A percentile compares a stretch with the other conserved stretches of the same genome.
phyloP scores from a whole-genome alignment of 345 rosid genomes.

The Raphanus sativus region DNA sequence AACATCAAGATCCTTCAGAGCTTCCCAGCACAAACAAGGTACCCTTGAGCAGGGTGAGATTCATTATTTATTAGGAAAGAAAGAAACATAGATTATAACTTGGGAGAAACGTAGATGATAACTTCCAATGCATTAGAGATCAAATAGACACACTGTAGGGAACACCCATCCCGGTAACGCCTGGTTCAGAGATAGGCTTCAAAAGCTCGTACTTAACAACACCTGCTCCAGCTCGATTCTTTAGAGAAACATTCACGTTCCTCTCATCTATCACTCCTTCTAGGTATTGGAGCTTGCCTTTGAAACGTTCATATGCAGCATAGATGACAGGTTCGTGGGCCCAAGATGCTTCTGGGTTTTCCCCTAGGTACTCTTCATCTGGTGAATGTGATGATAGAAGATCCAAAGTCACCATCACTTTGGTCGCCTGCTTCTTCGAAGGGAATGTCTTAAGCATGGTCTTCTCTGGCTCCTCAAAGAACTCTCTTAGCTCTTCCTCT shows the following conservation, averaged over 20 bases:
- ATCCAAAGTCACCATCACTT: slow-evolving; percentile 38
- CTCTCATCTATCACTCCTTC: neutral
- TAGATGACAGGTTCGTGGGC: slow-evolving; percentile 14
- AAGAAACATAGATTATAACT: neutral
- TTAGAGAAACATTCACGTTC: slow-evolving; percentile 20
- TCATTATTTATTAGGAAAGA: neutral
- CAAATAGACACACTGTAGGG: slow-evolving; percentile 35
- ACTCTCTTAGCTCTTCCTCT: neutral
- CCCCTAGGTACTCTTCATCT: slow-evolving; percentile 41
- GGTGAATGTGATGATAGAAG: slow-evolving; percentile 38
- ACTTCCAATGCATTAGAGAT: neutral
- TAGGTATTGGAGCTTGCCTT: slow-evolving; percentile 19
- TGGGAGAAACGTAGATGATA: neutral
- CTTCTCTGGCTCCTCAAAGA: slow-evolving; percentile 29
- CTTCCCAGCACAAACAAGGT: neutral
- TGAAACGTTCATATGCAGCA: slow-evolving; percentile 34
- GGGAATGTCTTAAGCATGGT: slow-evolving; percentile 30
- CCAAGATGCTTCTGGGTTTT: slow-evolving; percentile 30
- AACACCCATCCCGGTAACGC: neutral
- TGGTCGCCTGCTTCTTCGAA: slow-evolving; percentile 37
- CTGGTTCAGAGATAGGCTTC: neutral
- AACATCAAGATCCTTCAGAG: neutral
- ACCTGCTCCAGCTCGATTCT: slow-evolving; percentile 42
- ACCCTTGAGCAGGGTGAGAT: neutral
- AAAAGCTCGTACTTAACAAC: slow-evolving; percentile 28